These are phyloP conservation scores for Lippia alba DNA, from an alignment of 305 asterid species.

Conservation along the genomic window DNA sequence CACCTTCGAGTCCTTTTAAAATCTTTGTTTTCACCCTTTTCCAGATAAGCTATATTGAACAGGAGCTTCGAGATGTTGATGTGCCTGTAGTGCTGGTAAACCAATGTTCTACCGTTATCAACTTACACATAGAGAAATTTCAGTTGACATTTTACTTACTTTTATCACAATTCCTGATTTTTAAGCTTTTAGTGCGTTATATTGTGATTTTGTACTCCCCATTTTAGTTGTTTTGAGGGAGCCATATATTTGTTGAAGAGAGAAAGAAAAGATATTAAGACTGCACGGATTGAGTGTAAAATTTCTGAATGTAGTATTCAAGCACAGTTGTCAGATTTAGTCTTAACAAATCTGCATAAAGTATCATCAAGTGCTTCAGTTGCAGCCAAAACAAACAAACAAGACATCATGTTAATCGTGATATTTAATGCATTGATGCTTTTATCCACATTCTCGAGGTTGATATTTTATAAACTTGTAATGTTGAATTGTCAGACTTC, in stretches of 20 bases:
- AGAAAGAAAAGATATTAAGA: not conserved
- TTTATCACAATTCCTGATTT: too few relatives aligned
- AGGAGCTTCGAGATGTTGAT: slow-evolving; percentile 60
- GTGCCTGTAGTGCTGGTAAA: slow-evolving; percentile 78
- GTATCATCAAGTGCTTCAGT: slow-evolving; percentile 15
- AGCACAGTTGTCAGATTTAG: too few relatives aligned
- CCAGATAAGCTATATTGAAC: slow-evolving; percentile 78
- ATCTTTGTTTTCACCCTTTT: slow-evolving; percentile 31
- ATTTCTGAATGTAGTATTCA: too few relatives aligned
- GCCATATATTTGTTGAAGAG: too few relatives aligned
- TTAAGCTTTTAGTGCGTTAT: not conserved
- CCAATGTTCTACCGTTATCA: slow-evolving; percentile 20
- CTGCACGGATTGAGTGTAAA: not conserved
- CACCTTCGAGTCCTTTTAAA: not conserved
- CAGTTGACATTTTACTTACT: slow-evolving; percentile 15
- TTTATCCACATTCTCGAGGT: not conserved
- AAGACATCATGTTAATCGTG: slow-evolving; percentile 14
- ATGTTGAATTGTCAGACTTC: slow-evolving; percentile 23
- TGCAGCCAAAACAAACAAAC: not conserved
- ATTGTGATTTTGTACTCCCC: too few relatives aligned
- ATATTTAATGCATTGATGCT: not conserved
- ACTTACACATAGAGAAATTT: slow-evolving; percentile 18
- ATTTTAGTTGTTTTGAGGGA: too few relatives aligned
- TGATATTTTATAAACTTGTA: slow-evolving; percentile 10
- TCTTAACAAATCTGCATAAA: not conserved